Base-by-base conservation (phyloP, 345 rosid genomes). In the Cardiospermum halicacabum region DNA sequence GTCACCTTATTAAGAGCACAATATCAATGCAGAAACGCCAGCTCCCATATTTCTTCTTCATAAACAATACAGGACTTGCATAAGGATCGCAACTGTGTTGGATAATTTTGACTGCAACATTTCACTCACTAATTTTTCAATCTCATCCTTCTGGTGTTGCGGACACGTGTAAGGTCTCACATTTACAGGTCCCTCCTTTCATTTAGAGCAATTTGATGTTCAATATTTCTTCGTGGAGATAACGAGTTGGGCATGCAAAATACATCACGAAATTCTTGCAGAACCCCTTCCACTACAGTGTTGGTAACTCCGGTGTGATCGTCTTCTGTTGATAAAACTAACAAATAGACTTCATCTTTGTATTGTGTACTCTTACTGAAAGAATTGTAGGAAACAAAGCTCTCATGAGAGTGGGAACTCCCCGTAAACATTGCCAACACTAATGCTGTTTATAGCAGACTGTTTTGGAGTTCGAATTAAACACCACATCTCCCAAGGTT, bases 11-110 rank as follows among this genome's bases (percentile, higher is more conserved):
- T 58, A 1, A 58, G 26, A 22, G 24, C 45, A 16, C 62, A 2
- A 37, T 37, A 24, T 58, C 62, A 11, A 19, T 26, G 37, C 62
- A 58, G 22, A 58, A 58, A n/a, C n/a, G n/a, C n/a, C n/a, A n/a
- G n/a, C n/a, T n/a, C n/a, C n/a, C n/a, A n/a, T n/a, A n/a, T n/a
- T n/a, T 39, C 28, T 39, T 39, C 26, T 36, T 37, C 2, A 22
- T n/a, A 13, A 58, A 12, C n/a, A 58, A 21, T 1, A 58, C 47
- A 0, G 25, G 62, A 18, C 27, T 32, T 1, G 42, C 12, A 56
- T 12, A 30, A 2, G 60, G 1, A 16, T 7, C 32, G 7, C 7
- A 2, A 18, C 27, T 58, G 2, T 26, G n/a, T 12, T 32, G 62
- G 5, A 58, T 58, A 3, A 58, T 32, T 1, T 3, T 5, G 25